These are phyloP conservation scores for Nigrospora osmanthi DNA, from an alignment of 2,329 filamentous ascomycete species.

Conservation along the genomic window DNA sequence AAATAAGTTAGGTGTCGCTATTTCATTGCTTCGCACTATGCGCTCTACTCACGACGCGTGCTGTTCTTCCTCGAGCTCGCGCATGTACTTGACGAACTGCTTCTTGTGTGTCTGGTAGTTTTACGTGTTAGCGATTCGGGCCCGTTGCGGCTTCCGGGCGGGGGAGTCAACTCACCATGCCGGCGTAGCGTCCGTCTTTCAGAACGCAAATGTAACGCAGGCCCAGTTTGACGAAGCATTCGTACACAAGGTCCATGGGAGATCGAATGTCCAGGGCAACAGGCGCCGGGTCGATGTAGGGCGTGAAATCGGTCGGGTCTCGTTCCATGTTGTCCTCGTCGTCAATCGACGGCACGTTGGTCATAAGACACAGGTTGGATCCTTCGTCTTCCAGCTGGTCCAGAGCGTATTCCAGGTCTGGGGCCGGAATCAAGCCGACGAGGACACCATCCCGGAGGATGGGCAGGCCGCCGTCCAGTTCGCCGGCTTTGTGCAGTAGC, in stretches of 20 bases:
- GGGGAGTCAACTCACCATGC: constrained; percentile 61
- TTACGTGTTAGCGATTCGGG: constrained; percentile 5
- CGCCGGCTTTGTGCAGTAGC: constrained; percentile 72
- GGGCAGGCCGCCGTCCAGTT: constrained; percentile 85
- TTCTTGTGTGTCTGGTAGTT: constrained; percentile 84
- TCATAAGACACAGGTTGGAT: constrained; percentile 74
- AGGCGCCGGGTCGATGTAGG: constrained; percentile 86
- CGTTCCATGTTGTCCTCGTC: constrained; percentile 46
- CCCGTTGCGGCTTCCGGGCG: neutral
- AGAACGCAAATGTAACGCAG: constrained; percentile 88
- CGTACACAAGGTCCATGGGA: constrained; percentile 91
- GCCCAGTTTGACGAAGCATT: constrained; percentile 92
- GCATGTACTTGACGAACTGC: constrained; percentile 89
- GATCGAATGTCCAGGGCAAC: constrained; percentile 81
- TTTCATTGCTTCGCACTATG: too few species aligned
- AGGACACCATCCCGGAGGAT: constrained; percentile 73
- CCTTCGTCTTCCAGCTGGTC: constrained; percentile 75
- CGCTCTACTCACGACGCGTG: constrained; percentile 8
- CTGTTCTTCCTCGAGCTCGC: constrained; percentile 61
- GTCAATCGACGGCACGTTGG: constrained; percentile 52
- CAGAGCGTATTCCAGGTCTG: constrained; percentile 87
- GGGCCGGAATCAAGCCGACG: constrained; percentile 86
- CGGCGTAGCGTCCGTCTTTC: constrained; percentile 75
- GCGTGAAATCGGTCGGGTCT: constrained; percentile 79
- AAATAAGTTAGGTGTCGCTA: too few species aligned